Percentiles rank a stretch among this genome's conserved stretches.
Conservation (phyloP, 192 early-diverging fungal genomes). For the Entomortierella parvispora region DNA sequence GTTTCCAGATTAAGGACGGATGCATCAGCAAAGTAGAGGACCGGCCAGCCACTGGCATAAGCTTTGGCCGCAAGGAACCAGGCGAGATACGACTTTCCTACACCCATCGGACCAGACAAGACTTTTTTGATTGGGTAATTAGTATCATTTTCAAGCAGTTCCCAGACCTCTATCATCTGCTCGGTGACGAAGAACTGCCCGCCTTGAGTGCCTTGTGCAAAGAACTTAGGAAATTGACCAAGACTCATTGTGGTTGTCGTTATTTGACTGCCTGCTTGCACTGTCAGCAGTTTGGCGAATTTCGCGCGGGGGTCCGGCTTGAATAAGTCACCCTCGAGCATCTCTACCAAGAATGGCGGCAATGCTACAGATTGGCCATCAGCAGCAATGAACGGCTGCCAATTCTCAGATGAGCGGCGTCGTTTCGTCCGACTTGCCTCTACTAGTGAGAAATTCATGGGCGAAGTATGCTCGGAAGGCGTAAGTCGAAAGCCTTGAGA, state of each 20-base stretch:
- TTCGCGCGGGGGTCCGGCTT: background rate
- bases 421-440: too few relatives aligned
- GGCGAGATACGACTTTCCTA: slow-evolving; percentile 32
- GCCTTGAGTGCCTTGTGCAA: slow-evolving; percentile 12
- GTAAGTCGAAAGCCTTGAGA: too few relatives aligned
- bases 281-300: background rate
- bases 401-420: too few relatives aligned
- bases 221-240: slow-evolving; percentile 20
- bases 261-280: slow-evolving; percentile 7
- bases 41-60: slow-evolving; percentile 17
- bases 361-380: too few relatives aligned
- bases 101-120: slow-evolving; percentile 24
- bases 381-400: too few relatives aligned
- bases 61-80: slow-evolving; percentile 19
- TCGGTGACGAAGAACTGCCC: slow-evolving; percentile 26
- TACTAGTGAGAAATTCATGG: too few relatives aligned
- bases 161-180: slow-evolving; percentile 33
- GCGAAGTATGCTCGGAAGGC: too few relatives aligned
- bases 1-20: background rate
- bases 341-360: too few relatives aligned
- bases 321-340: too few relatives aligned
- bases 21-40: slow-evolving; percentile 41
- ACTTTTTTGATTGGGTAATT: slow-evolving; percentile 7
- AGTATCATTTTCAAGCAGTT: background rate
- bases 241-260: background rate